phyloP scores from a whole-genome alignment of 495 filamentous ascomycete species.

The Neurospora africana region DNA sequence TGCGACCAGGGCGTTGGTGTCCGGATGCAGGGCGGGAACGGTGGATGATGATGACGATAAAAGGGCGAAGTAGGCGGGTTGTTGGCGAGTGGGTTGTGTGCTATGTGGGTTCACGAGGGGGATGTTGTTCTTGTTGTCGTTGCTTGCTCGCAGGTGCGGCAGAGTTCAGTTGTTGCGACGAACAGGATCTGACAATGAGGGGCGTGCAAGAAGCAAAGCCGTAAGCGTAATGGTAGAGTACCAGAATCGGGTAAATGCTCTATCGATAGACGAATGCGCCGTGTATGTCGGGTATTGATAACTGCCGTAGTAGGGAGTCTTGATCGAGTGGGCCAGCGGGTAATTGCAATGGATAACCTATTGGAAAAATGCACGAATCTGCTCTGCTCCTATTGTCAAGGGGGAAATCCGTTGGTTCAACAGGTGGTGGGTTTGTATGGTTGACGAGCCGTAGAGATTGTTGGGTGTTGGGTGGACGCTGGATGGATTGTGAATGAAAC shows the following conservation, averaged over 20 bases:
- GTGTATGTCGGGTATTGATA: neutral
- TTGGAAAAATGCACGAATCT: constrained; percentile 20
- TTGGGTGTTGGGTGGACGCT: constrained; percentile 15
- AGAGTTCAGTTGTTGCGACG: neutral
- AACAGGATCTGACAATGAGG: neutral
- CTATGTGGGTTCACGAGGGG: neutral
- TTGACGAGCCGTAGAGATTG: constrained; percentile 8
- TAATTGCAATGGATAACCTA: constrained; percentile 9
- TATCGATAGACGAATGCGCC: neutral
- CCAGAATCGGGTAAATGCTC: neutral
- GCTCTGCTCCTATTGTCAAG: constrained; percentile 5
- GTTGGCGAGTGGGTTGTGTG: neutral
- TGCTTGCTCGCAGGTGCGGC: neutral
- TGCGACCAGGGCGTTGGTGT: neutral
- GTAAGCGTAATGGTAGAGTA: neutral
- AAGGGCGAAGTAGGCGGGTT: neutral
- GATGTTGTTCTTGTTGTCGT: neutral
- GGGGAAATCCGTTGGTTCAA: neutral
- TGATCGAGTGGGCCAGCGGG: neutral
- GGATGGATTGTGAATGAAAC: neutral
- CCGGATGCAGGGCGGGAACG: neutral
- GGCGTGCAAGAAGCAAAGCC: neutral
- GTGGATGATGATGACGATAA: neutral
- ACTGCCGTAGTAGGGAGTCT: neutral
- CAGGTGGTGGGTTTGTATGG: constrained; percentile 5